A percentile compares a stretch with the other conserved stretches of the same genome.
Conservation (phyloP, 2,329 filamentous ascomycete species). For the Cordyceps pruinosa region DNA sequence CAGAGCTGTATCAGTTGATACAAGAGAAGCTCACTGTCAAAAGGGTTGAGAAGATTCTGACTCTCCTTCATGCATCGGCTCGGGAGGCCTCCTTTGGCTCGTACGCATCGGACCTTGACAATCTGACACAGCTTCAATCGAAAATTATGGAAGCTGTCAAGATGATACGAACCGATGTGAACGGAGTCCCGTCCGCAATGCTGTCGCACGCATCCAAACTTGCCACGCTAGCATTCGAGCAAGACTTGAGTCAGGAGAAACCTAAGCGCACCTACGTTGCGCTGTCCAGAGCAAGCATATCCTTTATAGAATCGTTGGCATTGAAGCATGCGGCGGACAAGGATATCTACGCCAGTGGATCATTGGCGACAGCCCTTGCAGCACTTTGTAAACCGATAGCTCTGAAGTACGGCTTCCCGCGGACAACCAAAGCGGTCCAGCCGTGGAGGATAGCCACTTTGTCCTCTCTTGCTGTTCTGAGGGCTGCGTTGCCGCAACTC, state of each 20-base stretch:
- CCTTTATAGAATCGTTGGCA: conserved; percentile 56
- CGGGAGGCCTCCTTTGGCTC: conserved; percentile 59
- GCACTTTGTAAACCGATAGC: conserved; percentile 64
- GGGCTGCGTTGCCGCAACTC: conserved; percentile 57
- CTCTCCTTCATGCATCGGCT: conserved; percentile 63
- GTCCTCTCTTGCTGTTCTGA: conserved; percentile 60
- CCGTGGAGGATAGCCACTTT: conserved; percentile 78
- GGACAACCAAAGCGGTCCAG: conserved; percentile 60
- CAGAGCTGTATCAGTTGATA: conserved; percentile 72
- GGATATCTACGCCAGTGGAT: conserved; percentile 64
- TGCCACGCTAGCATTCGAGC: conserved; percentile 59
- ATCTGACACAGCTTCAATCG: conserved; percentile 64
- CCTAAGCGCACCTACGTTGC: conserved; percentile 77
- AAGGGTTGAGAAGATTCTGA: conserved; percentile 60
- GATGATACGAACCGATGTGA: conserved; percentile 58
- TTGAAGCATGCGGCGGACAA: conserved; percentile 51
- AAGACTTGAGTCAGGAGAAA: conserved; percentile 25
- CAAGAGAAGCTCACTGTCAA: conserved; percentile 55
- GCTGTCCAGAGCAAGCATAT: conserved; percentile 76
- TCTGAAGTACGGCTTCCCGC: conserved; percentile 73
- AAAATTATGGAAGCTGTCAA: conserved; percentile 62
- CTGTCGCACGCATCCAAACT: conserved; percentile 65
- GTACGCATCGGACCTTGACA: conserved; percentile 67
- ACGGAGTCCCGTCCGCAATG: conserved; percentile 60
- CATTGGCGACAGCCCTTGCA: conserved; percentile 57